Percentiles rank a stretch among this genome's conserved stretches.
Conservation (phyloP, 768 basidiomycete genomes). For the Amanita fuliginea region DNA sequence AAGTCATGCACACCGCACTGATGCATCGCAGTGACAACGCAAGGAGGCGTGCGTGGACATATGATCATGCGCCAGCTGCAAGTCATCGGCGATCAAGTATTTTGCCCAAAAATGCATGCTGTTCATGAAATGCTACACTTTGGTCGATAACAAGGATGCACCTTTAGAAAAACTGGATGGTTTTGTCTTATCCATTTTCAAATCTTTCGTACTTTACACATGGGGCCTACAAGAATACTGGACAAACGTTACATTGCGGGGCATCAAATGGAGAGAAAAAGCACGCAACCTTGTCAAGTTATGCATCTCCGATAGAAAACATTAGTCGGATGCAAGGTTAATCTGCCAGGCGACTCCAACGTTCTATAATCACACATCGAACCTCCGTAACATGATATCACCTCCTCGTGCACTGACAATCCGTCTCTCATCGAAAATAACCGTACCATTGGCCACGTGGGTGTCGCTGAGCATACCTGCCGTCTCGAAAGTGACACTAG, state of each 20-base stretch:
- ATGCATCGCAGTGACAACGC: not conserved
- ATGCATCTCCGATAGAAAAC: conserved; percentile 3
- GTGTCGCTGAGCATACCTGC: conserved; percentile 6
- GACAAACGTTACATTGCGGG: conserved; percentile 2
- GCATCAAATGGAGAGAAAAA: not conserved
- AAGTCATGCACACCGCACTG: not conserved
- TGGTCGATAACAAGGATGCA: conserved; percentile 2
- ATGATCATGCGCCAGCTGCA: not conserved
- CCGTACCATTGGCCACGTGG: conserved; percentile 25
- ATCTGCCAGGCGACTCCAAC: not conserved
- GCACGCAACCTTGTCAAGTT: conserved; percentile 8
- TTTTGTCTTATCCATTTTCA: not conserved
- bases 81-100: not conserved
- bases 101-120: not conserved
- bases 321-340: conserved; percentile 2
- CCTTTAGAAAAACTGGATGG: not conserved
- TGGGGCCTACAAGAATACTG: conserved; percentile 3
- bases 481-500: conserved; percentile 15
- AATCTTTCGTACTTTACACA: not conserved
- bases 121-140: not conserved
- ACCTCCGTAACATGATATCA: conserved; percentile 39
- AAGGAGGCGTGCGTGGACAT: not conserved
- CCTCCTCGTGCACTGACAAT: conserved; percentile 42
- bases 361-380: conserved; percentile 37
- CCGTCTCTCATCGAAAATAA: conserved; percentile 66